phyloP scores from a whole-genome alignment of 306 rosid species.

The Argentina anserina region DNA sequence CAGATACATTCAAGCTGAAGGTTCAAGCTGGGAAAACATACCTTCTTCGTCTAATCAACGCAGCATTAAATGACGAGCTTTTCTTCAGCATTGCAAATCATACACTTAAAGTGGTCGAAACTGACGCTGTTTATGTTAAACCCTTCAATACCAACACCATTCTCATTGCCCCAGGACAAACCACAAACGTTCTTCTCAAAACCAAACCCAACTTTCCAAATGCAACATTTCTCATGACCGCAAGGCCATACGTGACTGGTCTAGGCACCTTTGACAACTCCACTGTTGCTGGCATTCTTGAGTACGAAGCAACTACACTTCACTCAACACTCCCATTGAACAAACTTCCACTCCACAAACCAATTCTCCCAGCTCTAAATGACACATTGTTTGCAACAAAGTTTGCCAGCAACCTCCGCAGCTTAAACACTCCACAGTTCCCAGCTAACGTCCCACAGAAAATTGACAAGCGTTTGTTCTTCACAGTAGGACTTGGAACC shows the following conservation, averaged over 20 bases:
- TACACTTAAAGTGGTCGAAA: constrained; percentile 51
- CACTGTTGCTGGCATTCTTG: constrained; percentile 54
- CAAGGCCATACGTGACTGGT: constrained; percentile 22
- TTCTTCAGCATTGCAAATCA: constrained; percentile 74
- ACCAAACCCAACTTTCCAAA: constrained; percentile 50
- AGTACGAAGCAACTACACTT: constrained; percentile 32
- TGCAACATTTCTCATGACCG: constrained; percentile 57
- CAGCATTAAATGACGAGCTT: constrained; percentile 57
- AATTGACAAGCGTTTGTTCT: constrained; percentile 51
- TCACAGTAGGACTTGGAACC: constrained; percentile 62
- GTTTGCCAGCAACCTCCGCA: constrained; percentile 35
- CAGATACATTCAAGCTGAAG: constrained; percentile 57
- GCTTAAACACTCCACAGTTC: constrained; percentile 46
- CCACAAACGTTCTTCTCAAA: constrained; percentile 56
- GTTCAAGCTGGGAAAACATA: constrained; percentile 54
- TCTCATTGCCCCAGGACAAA: constrained; percentile 62
- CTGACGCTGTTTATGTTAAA: constrained; percentile 56
- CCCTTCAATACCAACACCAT: constrained; percentile 47
- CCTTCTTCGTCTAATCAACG: constrained; percentile 62
- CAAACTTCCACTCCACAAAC: constrained; percentile 41
- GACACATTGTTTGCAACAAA: constrained; percentile 58
- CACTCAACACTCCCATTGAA: constrained; percentile 25
- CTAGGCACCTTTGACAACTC: constrained; percentile 60
- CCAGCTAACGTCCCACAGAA: constrained; percentile 59
- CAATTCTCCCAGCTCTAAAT: constrained; percentile 48